phyloP scores from a whole-genome alignment of 441 rosid species.

The Populus hybrid region DNA sequence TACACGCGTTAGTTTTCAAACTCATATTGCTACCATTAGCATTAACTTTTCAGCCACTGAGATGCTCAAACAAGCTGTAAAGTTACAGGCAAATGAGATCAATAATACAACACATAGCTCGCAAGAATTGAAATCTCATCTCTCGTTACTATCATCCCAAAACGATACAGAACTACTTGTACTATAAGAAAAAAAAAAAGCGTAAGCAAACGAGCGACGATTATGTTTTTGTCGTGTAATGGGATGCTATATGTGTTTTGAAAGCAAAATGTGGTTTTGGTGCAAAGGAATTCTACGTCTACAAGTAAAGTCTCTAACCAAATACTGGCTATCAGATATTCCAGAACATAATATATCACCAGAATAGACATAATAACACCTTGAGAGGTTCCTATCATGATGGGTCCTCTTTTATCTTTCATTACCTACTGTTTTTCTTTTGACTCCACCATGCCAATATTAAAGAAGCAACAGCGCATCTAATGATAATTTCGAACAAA shows the following conservation, averaged over 20 bases:
- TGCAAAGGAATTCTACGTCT: neutral
- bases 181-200: no score
- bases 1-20: no score
- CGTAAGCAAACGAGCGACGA: no score
- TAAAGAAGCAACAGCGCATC: slow-evolving; percentile 23
- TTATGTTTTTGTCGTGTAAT: no score
- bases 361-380: slow-evolving; percentile 37
- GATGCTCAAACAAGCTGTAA: no score
- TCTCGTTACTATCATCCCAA: no score
- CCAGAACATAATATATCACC: slow-evolving; percentile 18
- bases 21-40: no score
- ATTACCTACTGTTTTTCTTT: slow-evolving; percentile 13
- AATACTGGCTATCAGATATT: slow-evolving; percentile 21
- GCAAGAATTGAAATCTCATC: no score
- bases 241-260: neutral
- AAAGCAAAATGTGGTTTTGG: neutral
- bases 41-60: no score
- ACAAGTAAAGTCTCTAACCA: slow-evolving; percentile 1
- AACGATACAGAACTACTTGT: no score
- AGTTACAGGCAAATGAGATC: neutral
- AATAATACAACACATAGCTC: no score
- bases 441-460: slow-evolving; percentile 21
- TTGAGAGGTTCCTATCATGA: slow-evolving; percentile 40
- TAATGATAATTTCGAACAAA: slow-evolving; percentile 13
- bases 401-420: slow-evolving; percentile 16